Evolutionary conservation across 2,329 filamentous ascomycete species (phyloP).

Genomic region (Talaromyces atroroseus): DNA sequence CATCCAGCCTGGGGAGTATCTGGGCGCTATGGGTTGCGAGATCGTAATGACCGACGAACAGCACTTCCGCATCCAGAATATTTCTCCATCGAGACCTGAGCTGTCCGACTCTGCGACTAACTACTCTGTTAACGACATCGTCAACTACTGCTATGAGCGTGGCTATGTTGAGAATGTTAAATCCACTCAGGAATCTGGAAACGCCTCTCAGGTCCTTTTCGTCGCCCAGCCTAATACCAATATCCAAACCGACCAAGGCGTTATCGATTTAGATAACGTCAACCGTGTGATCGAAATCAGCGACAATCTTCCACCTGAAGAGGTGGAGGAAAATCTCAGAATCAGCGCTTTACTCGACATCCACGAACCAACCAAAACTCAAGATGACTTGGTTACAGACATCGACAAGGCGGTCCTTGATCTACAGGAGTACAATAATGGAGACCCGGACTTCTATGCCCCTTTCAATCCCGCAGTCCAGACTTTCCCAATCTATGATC

Average conservation of each 20-base stretch:
- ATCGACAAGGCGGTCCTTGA: conserved; percentile 15
- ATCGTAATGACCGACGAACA: conserved; percentile 28
- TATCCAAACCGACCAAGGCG: not conserved
- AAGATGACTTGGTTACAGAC: conserved; percentile 15
- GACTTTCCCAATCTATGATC: conserved; percentile 17
- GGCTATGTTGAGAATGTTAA: conserved; percentile 22
- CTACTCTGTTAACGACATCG: conserved; percentile 28
- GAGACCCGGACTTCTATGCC: conserved; percentile 17
- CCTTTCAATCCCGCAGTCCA: conserved; percentile 22
- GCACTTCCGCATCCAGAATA: conserved; percentile 18
- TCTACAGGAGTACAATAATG: conserved; percentile 2
- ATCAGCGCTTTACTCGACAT: not conserved
- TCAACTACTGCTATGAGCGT: conserved; percentile 26
- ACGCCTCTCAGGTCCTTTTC: conserved; percentile 22
- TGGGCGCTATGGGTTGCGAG: conserved; percentile 44
- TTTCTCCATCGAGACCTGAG: conserved; percentile 18
- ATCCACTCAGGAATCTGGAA: conserved; percentile 1
- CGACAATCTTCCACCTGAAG: conserved; percentile 8
- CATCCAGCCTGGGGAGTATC: conserved; percentile 42
- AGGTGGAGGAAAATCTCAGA: not conserved
- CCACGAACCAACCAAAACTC: conserved; percentile 2
- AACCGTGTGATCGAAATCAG: not conserved
- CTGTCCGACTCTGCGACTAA: conserved; percentile 21
- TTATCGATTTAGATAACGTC: conserved; percentile 6
- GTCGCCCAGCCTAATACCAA: conserved; percentile 19